Percentiles rank a stretch among this genome's conserved stretches.
These are phyloP conservation scores for Echria macrotheca DNA, from an alignment of 495 filamentous ascomycete genomes.

Conservation along the genomic window DNA sequence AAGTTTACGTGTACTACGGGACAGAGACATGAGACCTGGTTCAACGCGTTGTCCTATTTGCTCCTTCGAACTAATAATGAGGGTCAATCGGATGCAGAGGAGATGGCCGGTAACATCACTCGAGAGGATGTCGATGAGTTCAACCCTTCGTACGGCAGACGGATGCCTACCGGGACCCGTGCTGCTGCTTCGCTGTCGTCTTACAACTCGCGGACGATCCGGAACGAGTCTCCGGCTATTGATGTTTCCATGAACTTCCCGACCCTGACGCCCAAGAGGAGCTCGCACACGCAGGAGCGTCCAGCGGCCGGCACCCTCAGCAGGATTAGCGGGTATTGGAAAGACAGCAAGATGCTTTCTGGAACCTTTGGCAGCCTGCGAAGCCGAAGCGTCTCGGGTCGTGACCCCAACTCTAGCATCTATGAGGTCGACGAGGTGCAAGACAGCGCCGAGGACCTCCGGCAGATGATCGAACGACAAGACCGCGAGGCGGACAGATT, in stretches of 20 bases:
- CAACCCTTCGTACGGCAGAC: constrained; percentile 62
- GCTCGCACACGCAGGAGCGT: constrained; percentile 27
- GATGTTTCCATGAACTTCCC: constrained; percentile 39
- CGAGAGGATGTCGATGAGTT: constrained; percentile 84
- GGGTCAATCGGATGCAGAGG: constrained; percentile 51
- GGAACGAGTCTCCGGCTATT: constrained; percentile 50
- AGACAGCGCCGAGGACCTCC: constrained; percentile 75
- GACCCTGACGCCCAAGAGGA: constrained; percentile 36
- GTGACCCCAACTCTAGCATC: constrained; percentile 44
- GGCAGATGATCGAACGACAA: constrained; percentile 66
- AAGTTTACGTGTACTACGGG: constrained; percentile 92
- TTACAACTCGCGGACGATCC: constrained; percentile 67
- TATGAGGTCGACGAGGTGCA: constrained; percentile 66
- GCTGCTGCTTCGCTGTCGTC: constrained; percentile 71
- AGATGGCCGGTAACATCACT: constrained; percentile 52
- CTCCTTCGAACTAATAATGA: constrained; percentile 66
- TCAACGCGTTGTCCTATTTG: constrained; percentile 92
- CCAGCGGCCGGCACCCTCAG: constrained; percentile 35
- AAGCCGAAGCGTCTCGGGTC: constrained; percentile 35
- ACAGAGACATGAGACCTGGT: constrained; percentile 96
- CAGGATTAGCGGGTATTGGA: constrained; percentile 43
- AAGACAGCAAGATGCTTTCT: constrained; percentile 31
- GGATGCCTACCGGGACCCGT: constrained; percentile 34
- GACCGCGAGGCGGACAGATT: constrained; percentile 69
- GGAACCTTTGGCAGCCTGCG: constrained; percentile 38